Conservation (phyloP, 352 stramenopile genomes). For the Phytophthora colocasiae region DNA sequence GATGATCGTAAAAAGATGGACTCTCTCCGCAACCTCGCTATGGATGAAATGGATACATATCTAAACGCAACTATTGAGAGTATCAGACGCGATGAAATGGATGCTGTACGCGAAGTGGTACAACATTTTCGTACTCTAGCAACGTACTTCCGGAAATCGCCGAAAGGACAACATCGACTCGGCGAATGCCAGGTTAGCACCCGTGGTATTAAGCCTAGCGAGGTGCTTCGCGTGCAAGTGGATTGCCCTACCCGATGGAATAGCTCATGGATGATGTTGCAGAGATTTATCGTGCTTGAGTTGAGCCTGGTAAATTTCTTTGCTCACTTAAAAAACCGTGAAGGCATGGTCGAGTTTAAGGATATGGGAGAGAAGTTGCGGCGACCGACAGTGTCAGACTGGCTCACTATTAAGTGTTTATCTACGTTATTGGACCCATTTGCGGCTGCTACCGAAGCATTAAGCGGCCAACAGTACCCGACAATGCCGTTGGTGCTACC, state of each 20-base stretch:
- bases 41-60: constrained; percentile 17
- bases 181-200: neutral
- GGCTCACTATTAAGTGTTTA: constrained; percentile 16
- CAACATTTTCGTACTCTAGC: constrained; percentile 22
- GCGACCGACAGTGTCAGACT: constrained; percentile 1
- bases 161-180: constrained; percentile 17
- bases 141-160: constrained; percentile 23
- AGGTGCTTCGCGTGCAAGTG: neutral
- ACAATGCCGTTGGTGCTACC: constrained; percentile 16
- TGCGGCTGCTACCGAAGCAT: neutral
- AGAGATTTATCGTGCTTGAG: constrained; percentile 12
- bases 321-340: neutral
- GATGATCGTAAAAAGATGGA: constrained; percentile 13
- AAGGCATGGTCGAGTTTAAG: neutral
- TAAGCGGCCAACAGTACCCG: constrained; percentile 9
- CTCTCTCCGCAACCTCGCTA: constrained; percentile 3
- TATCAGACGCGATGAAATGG: constrained; percentile 1
- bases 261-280: constrained; percentile 17
- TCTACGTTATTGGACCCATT: constrained; percentile 4
- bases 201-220: neutral
- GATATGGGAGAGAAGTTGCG: constrained; percentile 7
- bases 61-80: constrained; percentile 1
- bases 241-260: constrained; percentile 22
- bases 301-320: constrained; percentile 1
- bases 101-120: constrained; percentile 1